Evolutionary conservation across 305 asterid genomes (phyloP), one percentile per base, ranked within the genome.

Genomic region (Solanum chacoense): DNA sequence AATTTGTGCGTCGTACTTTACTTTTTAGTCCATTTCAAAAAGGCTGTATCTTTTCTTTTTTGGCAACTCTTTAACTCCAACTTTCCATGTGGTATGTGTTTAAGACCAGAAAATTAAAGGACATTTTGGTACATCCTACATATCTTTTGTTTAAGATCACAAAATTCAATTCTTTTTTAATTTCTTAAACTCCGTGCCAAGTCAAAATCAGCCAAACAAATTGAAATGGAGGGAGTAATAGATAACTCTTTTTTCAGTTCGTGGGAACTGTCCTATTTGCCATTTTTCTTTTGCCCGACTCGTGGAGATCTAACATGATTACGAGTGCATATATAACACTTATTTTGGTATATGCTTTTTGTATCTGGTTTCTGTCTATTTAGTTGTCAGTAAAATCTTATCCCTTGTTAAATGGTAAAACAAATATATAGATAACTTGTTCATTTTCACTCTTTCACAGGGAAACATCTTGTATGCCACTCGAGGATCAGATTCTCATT

Each of bases 401-500:
- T 77, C 11, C 83, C 83, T 76, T 34, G 2, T 22, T 76, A 35
- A 34, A 34, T 11, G 4, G 45, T 34, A 34, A 76, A 76, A 84
- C 40, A 84, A 65, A 45, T 11, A 9, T 12, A 45, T 31, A 1
- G 37, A 29, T 84, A 84, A 84, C 9, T 84, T 29, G 72, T 10
- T 45, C 14, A 29, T 55, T 18, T 84, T 84, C 26, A 84, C 69
- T 84, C 37, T 84, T 35, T 84, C 12, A 88, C 97, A 97, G 99
- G 99, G 91, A 11, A 92, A 92, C 89, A 90, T 91, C 88, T 87
- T 97, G 88, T 95, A 94, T 92, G 93, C 95, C 92, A 91, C 94
- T 89, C 92, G 65, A 79, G 95, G 90, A 85, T 90, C 96, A 26
- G 97, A 95, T 91, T 88, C 94, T 37, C 98, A 96, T 90, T 86